Evolutionary conservation across 495 filamentous ascomycete species (phyloP).

Genomic region (Entonaema liquescens): DNA sequence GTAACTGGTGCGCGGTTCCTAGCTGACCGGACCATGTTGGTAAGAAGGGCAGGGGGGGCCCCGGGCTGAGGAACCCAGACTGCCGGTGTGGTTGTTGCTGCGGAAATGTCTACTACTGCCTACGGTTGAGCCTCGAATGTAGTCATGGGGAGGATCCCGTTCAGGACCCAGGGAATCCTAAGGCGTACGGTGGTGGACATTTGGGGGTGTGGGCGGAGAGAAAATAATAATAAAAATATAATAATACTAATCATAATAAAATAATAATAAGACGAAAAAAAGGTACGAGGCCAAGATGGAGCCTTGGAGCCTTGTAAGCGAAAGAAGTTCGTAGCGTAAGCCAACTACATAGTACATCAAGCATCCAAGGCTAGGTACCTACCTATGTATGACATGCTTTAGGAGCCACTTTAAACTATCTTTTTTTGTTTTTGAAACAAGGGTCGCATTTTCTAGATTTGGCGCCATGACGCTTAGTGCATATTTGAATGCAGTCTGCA

Average conservation of each 20-base stretch:
- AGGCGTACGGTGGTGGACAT: neutral
- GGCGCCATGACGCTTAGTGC: slow-evolving; percentile 16
- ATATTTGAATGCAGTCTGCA: neutral
- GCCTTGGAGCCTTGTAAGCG: slow-evolving; percentile 5
- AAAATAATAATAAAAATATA: neutral
- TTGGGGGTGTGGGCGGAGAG: neutral
- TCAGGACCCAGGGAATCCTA: slow-evolving; percentile 2
- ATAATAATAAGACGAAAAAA: neutral
- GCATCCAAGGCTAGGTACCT: neutral
- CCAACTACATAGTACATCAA: neutral
- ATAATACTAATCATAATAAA: neutral
- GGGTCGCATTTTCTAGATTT: slow-evolving; percentile 19
- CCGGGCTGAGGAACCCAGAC: slow-evolving; percentile 12
- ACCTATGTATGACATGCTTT: neutral
- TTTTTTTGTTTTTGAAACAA: slow-evolving; percentile 8
- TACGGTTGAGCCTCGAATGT: slow-evolving; percentile 21
- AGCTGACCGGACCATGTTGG: slow-evolving; percentile 19
- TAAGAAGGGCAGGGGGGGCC: slow-evolving; percentile 15
- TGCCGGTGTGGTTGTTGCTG: slow-evolving; percentile 25
- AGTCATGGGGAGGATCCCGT: slow-evolving; percentile 28
- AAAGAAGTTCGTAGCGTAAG: slow-evolving; percentile 3
- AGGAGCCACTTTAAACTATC: neutral
- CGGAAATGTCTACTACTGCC: slow-evolving; percentile 4
- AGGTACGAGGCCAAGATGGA: neutral
- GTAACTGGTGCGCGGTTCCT: slow-evolving; percentile 26